Evolutionary conservation across 148 eudicot genomes (phyloP).

Genomic region (Camellia granthamiana): DNA sequence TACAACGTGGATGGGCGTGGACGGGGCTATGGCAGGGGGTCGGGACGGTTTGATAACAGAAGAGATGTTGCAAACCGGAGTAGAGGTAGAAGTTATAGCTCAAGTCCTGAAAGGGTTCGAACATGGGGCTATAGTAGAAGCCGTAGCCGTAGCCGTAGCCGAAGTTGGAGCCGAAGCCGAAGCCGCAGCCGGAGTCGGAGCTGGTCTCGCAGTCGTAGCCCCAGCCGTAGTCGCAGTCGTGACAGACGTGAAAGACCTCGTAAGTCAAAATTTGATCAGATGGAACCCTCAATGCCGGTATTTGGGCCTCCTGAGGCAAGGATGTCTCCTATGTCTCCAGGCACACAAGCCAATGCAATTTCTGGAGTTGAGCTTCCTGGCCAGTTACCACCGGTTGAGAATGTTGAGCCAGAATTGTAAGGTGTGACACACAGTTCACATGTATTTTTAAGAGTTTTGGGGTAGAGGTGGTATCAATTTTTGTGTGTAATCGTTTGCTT

Average conservation of each 20-base stretch:
- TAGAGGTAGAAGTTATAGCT: conserved; percentile 70
- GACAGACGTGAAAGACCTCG: conserved; percentile 48
- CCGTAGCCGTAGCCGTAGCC: conserved; percentile 56
- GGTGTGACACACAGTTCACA: neutral
- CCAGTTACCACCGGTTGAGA: conserved; percentile 18
- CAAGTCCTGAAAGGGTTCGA: conserved; percentile 80
- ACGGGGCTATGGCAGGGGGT: conserved; percentile 46
- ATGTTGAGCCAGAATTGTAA: conserved; percentile 20
- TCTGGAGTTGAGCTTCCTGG: conserved; percentile 26
- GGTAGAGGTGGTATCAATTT: neutral
- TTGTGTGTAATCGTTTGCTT: neutral
- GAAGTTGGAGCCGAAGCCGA: conserved; percentile 50
- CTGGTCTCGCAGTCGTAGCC: conserved; percentile 38
- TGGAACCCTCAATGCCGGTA: conserved; percentile 35
- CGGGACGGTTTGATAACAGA: conserved; percentile 64
- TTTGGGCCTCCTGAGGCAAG: conserved; percentile 23
- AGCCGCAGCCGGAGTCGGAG: conserved; percentile 47
- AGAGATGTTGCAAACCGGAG: conserved; percentile 54
- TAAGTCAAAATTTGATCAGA: conserved; percentile 46
- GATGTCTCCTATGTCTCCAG: conserved; percentile 18
- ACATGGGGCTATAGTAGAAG: conserved; percentile 67
- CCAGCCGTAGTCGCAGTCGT: conserved; percentile 31
- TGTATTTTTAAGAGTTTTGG: neutral
- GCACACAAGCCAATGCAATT: conserved; percentile 17
- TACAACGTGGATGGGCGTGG: conserved; percentile 56